These are phyloP conservation scores for Ogataea philodendri DNA, from an alignment of 805 yeast genomes.

Conservation along the genomic window DNA sequence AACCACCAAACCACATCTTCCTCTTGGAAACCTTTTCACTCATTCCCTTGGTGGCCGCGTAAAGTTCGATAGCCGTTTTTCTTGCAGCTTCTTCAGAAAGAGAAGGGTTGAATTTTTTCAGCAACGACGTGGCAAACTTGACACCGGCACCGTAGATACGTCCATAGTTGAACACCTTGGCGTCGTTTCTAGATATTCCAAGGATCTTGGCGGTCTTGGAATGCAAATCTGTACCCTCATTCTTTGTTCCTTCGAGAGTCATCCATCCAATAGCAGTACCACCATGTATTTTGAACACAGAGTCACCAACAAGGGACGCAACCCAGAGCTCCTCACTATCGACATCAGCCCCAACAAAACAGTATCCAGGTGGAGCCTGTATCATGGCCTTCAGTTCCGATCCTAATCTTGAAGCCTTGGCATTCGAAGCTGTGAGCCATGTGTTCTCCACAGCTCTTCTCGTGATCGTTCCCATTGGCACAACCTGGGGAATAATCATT, in stretches of 20 bases:
- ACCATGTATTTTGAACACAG: constrained; percentile 85
- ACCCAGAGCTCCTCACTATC: constrained; percentile 99
- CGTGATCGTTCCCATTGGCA: constrained; percentile 96
- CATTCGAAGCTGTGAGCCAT: constrained; percentile 97
- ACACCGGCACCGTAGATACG: constrained; percentile 97
- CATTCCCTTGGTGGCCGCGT: constrained; percentile 81
- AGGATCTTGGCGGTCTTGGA: constrained; percentile 88
- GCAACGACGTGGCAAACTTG: constrained; percentile 78
- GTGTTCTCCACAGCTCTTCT: constrained; percentile 95
- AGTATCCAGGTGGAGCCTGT: constrained; percentile 83
- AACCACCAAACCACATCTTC: constrained; percentile 76
- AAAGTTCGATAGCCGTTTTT: constrained; percentile 61
- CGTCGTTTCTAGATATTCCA: constrained; percentile 87
- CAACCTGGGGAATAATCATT: constrained; percentile 76
- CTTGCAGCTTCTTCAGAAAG: constrained; percentile 66
- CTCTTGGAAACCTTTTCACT: constrained; percentile 27
- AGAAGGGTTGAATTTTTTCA: constrained; percentile 78
- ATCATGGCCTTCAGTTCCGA: constrained; percentile 89
- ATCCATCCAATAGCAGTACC: constrained; percentile 98
- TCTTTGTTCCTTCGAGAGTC: constrained; percentile 95
- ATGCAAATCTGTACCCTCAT: constrained; percentile 90
- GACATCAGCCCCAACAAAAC: constrained; percentile 97
- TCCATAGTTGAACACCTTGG: constrained; percentile 94
- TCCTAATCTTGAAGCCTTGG: constrained; percentile 80
- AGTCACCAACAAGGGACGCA: constrained; percentile 91